Base-by-base conservation (phyloP, 768 basidiomycete genomes). In the Crassisporium funariophilum region DNA sequence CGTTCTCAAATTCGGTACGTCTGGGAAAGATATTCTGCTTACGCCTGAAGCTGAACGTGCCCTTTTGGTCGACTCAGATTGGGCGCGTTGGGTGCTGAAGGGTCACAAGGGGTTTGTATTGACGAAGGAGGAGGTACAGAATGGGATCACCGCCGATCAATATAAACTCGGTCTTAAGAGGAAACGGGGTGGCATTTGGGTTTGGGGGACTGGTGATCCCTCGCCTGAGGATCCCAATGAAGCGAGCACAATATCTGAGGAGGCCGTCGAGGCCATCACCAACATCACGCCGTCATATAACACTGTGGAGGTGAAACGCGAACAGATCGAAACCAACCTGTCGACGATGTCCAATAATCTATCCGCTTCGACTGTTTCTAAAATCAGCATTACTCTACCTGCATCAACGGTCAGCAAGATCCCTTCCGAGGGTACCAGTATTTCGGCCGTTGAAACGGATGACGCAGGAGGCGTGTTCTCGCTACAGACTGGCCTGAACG, bases 101-200 rank as follows among this genome's bases (percentile, higher is more conserved):
- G 71, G 70, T 39, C 70, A 72, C 27, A 71, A 72, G 50, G 73
- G 74, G 21, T 74, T 76, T 46, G 44, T 59, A 4, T 56, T 75
- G 7, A 69, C 70, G 5, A 65, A 64, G 25, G 64, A 68, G 10
- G 70, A 75, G 43, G 50, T 67, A 13, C 49, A 59, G 13, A 50
- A 56, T 12, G 72, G 72, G 0, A 66, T 71, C 44, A 55, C 63
- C 0, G 64, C 62, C 12, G 58, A 65, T 2, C 52, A 65, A 34
- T 64, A 67, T 47, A 65, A 60, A 42, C 40, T 54, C 0, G 71
- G 71, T 0, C 53, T 72, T 1, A 54, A 49, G 17, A 55, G 46
- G 25, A 49, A 43, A 17, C 25, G 22, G 2, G 50, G 55, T 19
- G 60, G 54, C 7, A 40, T 43, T 27, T 61, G 62, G 58, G 35